Evolutionary conservation across 345 rosid species (phyloP).

Genomic region (Boechera retrofracta): DNA sequence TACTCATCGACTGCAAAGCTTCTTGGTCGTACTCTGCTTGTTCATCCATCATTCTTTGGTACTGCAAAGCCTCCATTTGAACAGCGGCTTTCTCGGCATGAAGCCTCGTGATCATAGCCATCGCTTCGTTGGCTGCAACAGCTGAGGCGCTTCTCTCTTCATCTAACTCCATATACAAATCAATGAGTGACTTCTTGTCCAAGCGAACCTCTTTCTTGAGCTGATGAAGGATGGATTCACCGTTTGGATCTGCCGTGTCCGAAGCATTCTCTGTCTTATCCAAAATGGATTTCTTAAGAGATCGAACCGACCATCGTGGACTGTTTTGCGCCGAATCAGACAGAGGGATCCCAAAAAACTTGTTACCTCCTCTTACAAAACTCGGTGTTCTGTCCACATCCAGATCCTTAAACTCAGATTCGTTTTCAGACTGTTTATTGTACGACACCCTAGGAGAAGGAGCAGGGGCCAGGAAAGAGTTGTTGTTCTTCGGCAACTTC

Average conservation of each 20-base stretch:
- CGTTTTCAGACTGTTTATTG: constrained; percentile 48
- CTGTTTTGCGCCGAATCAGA: constrained; percentile 65
- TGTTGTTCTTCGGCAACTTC: constrained; percentile 40
- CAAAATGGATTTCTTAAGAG: constrained; percentile 53
- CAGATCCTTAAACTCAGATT: constrained; percentile 42
- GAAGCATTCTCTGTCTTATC: constrained; percentile 59
- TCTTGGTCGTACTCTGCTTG: constrained; percentile 93
- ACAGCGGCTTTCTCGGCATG: constrained; percentile 91
- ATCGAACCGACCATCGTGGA: constrained; percentile 59
- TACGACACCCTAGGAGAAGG: constrained; percentile 75
- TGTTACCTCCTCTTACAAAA: constrained; percentile 58
- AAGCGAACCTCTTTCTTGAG: constrained; percentile 77
- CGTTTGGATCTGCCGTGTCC: constrained; percentile 48
- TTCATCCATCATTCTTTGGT: constrained; percentile 99
- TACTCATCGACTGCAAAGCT: constrained; percentile 66
- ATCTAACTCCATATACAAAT: constrained; percentile 84
- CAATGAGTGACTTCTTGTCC: constrained; percentile 84
- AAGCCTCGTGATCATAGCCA: constrained; percentile 93
- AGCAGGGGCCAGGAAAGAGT: constrained; percentile 60
- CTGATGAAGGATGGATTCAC: constrained; percentile 62
- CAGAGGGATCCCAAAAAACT: constrained; percentile 73
- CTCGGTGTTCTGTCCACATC: constrained; percentile 60
- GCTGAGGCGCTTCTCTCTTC: constrained; percentile 92
- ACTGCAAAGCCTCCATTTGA: constrained; percentile 98
- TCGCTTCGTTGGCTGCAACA: constrained; percentile 90